Evolutionary conservation across 306 rosid genomes (phyloP), one percentile per base, ranked within the genome.

Genomic region (Medicago lupulina): DNA sequence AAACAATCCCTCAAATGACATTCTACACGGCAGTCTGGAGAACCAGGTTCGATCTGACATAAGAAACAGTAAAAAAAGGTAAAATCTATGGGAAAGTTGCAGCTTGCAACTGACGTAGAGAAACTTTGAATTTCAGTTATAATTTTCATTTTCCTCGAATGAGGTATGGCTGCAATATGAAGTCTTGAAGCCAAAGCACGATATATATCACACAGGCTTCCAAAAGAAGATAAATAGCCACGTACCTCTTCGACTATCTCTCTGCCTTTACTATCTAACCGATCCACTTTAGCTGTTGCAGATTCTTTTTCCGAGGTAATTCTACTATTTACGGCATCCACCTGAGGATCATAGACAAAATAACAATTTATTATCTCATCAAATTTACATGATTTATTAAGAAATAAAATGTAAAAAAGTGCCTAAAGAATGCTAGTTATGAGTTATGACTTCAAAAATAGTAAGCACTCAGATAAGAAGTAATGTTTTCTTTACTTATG

Each of bases 191-290:
- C 11, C 11, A 39, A 39, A 39, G 43, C 9, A 31, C 1, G 0
- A 31, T 31, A 31, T 5, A 1, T 0, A 31, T 31, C 6, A 31
- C 36, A 66, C 28, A 49, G 57, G 58, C 25, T 23, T 43, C 15
- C 14, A 11, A 2, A 68, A 76, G 11, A 67, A 40, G 64, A 40
- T 21, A 67, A 65, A 55, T 23, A 49, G 62, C 2, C 54, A 44
- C 60, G 40, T 81, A 94, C 98, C 96, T 85, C 90, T 76, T 83
- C 83, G 50, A 78, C 63, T 71, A 90, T 31, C 83, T 86, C 91
- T 67, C 82, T 86, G 18, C 82, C 78, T 76, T 79, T 86, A 64
- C 39, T 0, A 59, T 62, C 50, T 41, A 94, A 74, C 68, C 63
- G 82, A 55, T 80, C 85, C 82, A 82, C 85, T 81, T 85, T 82